A percentile compares a stretch with the other conserved stretches of the same genome.
These are phyloP conservation scores for Solanum hybrid DNA, from an alignment of 305 asterid species.

Conservation along the genomic window DNA sequence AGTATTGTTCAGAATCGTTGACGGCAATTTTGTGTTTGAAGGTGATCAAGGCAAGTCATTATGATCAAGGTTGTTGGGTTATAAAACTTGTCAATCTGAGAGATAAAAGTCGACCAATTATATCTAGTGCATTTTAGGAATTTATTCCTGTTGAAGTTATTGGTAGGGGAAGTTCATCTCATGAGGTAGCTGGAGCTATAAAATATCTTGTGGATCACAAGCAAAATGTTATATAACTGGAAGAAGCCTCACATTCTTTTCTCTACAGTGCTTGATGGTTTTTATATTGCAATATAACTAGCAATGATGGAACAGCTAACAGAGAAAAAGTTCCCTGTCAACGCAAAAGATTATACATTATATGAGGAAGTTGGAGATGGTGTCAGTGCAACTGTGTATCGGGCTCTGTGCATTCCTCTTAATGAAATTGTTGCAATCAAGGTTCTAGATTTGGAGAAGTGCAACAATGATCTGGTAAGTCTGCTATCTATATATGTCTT, in stretches of 20 bases:
- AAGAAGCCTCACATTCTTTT: conserved; percentile 15
- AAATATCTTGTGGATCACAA: conserved; percentile 10
- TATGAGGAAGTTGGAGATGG: conserved; percentile 96
- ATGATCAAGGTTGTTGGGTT: conserved; percentile 2
- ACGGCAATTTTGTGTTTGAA: neutral
- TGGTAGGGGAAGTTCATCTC: neutral
- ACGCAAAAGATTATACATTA: conserved; percentile 63
- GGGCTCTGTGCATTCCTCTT: conserved; percentile 74
- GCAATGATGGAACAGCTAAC: conserved; percentile 40
- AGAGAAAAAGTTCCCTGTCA: conserved; percentile 64
- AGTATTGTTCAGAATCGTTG: neutral
- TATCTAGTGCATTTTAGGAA: neutral
- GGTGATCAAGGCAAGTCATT: neutral
- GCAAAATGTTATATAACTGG: conserved; percentile 22
- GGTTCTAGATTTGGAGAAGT: conserved; percentile 96
- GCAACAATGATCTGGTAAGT: conserved; percentile 89
- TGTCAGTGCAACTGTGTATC: conserved; percentile 86
- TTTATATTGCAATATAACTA: conserved; percentile 16
- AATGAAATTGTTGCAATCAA: conserved; percentile 84
- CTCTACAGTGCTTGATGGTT: conserved; percentile 3
- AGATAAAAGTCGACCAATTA: neutral
- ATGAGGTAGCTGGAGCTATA: conserved; percentile 14
- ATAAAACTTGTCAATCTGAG: neutral
- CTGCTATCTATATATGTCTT: neutral
- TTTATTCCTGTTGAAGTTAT: neutral